A percentile compares a stretch with the other conserved stretches of the same genome.
These are phyloP conservation scores for Macrophomina tecta DNA, from an alignment of 2,329 filamentous ascomycete species.

Conservation along the genomic window DNA sequence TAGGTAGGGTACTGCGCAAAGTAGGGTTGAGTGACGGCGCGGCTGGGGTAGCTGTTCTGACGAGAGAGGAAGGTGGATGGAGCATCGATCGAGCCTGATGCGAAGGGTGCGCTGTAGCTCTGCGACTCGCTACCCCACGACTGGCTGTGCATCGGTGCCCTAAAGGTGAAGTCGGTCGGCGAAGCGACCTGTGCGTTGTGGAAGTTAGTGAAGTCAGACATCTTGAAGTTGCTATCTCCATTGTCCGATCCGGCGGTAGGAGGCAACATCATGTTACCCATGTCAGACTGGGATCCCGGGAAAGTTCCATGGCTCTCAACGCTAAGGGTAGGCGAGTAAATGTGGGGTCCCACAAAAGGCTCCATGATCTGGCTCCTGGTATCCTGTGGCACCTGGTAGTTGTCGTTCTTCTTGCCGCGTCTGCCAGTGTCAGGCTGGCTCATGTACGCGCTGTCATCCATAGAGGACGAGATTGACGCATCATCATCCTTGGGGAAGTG, in stretches of 20 bases:
- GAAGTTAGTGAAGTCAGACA: slow-evolving; percentile 44
- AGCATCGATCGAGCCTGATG: slow-evolving; percentile 22
- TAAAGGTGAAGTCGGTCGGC: slow-evolving; percentile 29
- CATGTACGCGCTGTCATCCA: slow-evolving; percentile 50
- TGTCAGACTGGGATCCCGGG: slow-evolving; percentile 39
- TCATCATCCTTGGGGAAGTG: slow-evolving; percentile 46
- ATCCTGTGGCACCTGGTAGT: slow-evolving; percentile 37
- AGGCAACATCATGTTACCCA: slow-evolving; percentile 43
- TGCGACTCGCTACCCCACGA: slow-evolving; percentile 35
- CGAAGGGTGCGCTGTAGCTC: slow-evolving; percentile 36
- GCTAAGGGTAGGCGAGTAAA: slow-evolving; percentile 46
- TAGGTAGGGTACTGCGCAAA: slow-evolving; percentile 22
- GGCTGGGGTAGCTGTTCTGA: slow-evolving; percentile 21
- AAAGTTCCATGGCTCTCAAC: slow-evolving; percentile 44
- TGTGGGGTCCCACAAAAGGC: slow-evolving; percentile 39
- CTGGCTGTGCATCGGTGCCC: slow-evolving; percentile 29
- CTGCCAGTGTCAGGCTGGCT: slow-evolving; percentile 47
- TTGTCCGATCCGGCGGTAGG: slow-evolving; percentile 40
- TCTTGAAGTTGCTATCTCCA: slow-evolving; percentile 39
- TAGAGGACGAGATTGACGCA: slow-evolving; percentile 46
- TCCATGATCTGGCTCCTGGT: slow-evolving; percentile 38
- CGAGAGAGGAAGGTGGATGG: slow-evolving; percentile 18
- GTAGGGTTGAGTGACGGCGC: slow-evolving; percentile 18
- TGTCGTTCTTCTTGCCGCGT: slow-evolving; percentile 33
- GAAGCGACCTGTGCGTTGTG: slow-evolving; percentile 44